Base-by-base conservation (phyloP, 805 yeast genomes). In the Hanseniaspora taiwanica region DNA sequence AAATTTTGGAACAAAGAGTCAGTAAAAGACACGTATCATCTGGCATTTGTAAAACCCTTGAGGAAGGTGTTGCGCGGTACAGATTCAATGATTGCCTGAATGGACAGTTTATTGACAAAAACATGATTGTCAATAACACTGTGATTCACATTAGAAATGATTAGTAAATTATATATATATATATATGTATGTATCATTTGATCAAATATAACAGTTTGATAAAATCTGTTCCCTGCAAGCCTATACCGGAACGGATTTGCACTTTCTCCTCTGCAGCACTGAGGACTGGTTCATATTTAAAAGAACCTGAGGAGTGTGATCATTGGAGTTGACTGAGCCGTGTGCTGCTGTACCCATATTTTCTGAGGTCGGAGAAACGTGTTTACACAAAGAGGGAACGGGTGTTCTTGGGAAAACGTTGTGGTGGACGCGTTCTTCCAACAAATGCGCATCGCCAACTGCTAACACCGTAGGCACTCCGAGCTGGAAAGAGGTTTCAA, bases 11-110 rank as follows among this genome's bases (percentile, higher is more conserved):
- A 27, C 54, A 63, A 5, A 61, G 95, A 45, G 75, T 84, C 1
- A 78, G 83, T 0, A 59, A 64, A 38, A 61, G 94, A 38, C 96
- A 86, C 56, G 47, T 77, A 13, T 51, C 59, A 4, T 65, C 78
- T n/a, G 81, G 81, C 0, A 58, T 78, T 9, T 75, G 68, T 1
- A 36, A 47, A 2, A 54, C 60, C 5, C 46, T 69, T 9, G 66
- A 71, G 40, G 72, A 69, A 43, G 87, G 86, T 0, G 52, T 58
- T 3, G 59, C 56, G 9, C 62, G 76, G 41, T 76, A 69, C 21
- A 67, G 66, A 38, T 54, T 59, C 2, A 78, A 74, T 50, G 96
- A 86, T 55, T 52, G 71, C 24, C 60, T 69, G 8, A 87, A 87
- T 56, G 93, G 87, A 1, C 51, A 47, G 14, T 39, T 44, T 13